Evolutionary conservation across 164 flowering plant species (phyloP).

Genomic region (Taxillus chinensis): DNA sequence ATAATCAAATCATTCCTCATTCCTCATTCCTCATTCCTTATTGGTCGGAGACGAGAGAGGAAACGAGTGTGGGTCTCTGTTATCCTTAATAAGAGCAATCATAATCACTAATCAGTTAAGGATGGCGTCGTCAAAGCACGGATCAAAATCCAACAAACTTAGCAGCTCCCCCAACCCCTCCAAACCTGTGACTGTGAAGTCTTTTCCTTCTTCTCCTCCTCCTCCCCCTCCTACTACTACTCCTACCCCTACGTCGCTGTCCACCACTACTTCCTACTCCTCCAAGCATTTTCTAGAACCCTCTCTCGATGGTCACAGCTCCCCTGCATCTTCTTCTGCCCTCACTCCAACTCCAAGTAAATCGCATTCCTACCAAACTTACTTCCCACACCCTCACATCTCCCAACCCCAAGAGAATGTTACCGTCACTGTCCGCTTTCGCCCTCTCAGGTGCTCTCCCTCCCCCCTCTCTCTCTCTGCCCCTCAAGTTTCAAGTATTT

Average conservation of each 20-base stretch:
- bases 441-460: constrained; percentile 70
- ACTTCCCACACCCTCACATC: too few relatives aligned
- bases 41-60: too few relatives aligned
- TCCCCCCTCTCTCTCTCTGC: background rate
- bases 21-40: too few relatives aligned
- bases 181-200: constrained; percentile 23
- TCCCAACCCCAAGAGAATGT: constrained; percentile 68
- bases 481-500: background rate
- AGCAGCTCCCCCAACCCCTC: constrained; percentile 2
- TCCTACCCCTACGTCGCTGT: background rate
- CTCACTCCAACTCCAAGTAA: background rate
- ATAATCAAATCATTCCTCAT: too few relatives aligned
- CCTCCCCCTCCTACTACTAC: constrained; percentile 37
- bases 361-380: too few relatives aligned
- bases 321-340: constrained; percentile 33
- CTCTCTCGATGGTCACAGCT: background rate
- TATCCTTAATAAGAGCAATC: too few relatives aligned
- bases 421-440: constrained; percentile 89
- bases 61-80: too few relatives aligned
- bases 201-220: constrained; percentile 55
- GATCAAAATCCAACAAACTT: constrained; percentile 33
- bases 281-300: background rate
- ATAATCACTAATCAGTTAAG: background rate
- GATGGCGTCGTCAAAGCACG: constrained; percentile 61
- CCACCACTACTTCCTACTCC: background rate